phyloP scores from a whole-genome alignment of 805 yeast genomes.

The Komagataella pastoris region DNA sequence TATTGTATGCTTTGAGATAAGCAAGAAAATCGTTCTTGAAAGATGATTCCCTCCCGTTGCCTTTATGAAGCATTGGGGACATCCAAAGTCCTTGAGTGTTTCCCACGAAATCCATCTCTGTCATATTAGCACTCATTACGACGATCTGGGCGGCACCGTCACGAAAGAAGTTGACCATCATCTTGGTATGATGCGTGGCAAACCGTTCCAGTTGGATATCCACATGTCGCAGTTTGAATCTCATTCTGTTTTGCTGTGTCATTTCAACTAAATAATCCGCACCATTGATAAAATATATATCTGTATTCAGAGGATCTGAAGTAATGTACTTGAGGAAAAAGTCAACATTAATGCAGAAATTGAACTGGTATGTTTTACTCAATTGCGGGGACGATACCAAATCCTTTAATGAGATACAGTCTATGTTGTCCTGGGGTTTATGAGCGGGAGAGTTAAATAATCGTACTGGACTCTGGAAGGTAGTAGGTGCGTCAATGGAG shows the following conservation, averaged over 20 bases:
- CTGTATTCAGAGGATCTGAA: conserved; percentile 10
- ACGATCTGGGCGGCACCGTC: conserved; percentile 35
- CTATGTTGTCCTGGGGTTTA: conserved; percentile 9
- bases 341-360: conserved; percentile 16
- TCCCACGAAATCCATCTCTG: conserved; percentile 35
- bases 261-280: conserved; percentile 16
- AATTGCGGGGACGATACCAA: conserved; percentile 13
- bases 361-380: conserved; percentile 17
- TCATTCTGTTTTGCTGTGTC: conserved; percentile 15
- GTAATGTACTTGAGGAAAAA: conserved; percentile 10
- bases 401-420: conserved; percentile 14
- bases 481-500: not conserved
- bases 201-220: conserved; percentile 23
- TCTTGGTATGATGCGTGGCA: conserved; percentile 51
- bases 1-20: conserved; percentile 32
- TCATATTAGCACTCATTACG: conserved; percentile 47
- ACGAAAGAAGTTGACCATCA: conserved; percentile 44
- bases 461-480: not conserved
- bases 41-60: conserved; percentile 9
- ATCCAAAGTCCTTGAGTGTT: conserved; percentile 61
- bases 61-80: conserved; percentile 27
- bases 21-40: conserved; percentile 31
- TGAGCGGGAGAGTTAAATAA: not conserved
- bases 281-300: conserved; percentile 16
- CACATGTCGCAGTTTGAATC: conserved; percentile 11